Evolutionary conservation across 2,329 filamentous ascomycete species (phyloP).

Genomic region (Penicillium sp.): DNA sequence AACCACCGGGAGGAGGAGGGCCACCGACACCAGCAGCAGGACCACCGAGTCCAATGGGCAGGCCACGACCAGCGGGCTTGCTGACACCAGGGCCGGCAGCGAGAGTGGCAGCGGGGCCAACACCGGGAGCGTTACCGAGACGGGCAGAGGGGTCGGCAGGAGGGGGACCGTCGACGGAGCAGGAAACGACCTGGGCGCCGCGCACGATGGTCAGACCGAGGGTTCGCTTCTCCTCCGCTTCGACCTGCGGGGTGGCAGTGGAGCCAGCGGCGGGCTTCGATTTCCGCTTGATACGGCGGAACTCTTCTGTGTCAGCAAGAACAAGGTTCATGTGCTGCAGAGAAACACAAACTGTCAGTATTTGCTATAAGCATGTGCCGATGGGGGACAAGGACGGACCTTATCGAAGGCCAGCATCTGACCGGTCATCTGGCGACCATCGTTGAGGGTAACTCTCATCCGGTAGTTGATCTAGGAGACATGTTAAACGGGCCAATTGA

Average conservation of each 20-base stretch:
- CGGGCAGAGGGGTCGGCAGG: constrained; percentile 89
- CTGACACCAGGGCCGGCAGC: constrained; percentile 85
- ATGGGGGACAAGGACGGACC: constrained; percentile 50
- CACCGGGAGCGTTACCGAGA: constrained; percentile 72
- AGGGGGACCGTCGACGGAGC: constrained; percentile 92
- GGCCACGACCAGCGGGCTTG: constrained; percentile 83
- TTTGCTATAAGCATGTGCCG: constrained; percentile 5
- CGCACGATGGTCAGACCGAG: constrained; percentile 92
- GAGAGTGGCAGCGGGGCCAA: constrained; percentile 62
- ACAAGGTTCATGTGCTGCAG: constrained; percentile 96
- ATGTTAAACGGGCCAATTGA: constrained; percentile 49
- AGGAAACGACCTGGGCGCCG: constrained; percentile 89
- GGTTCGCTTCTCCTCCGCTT: constrained; percentile 96
- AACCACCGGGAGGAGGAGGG: constrained; percentile 64
- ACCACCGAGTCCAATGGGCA: constrained; percentile 78
- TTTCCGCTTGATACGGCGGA: constrained; percentile 85
- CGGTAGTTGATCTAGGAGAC: constrained; percentile 87
- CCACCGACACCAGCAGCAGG: constrained; percentile 86
- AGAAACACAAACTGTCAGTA: constrained; percentile 5
- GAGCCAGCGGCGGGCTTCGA: constrained; percentile 64
- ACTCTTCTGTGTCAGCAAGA: constrained; percentile 97
- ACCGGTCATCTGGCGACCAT: constrained; percentile 93
- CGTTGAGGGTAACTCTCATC: constrained; percentile 94
- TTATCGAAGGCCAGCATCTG: constrained; percentile 99
- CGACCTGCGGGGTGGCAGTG: constrained; percentile 65